Conservation (phyloP, 83 land plant species). For the Diphasiastrum complanatum region DNA sequence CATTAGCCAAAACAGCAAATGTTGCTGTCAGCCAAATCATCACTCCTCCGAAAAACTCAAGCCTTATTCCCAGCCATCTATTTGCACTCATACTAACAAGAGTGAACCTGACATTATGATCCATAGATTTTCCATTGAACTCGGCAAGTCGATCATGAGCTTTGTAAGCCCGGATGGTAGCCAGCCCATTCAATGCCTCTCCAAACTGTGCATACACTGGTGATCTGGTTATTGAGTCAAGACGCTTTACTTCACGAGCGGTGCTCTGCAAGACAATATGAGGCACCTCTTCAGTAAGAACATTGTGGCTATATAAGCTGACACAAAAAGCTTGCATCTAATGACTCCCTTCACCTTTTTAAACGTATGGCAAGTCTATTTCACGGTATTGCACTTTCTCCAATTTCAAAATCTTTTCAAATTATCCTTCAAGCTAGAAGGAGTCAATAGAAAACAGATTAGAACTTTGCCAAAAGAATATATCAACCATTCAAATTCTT, state of each 20-base stretch:
- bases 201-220: slow-evolving; percentile 99
- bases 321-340: too few species aligned
- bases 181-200: slow-evolving; percentile 86
- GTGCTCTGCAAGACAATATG: slow-evolving; percentile 62
- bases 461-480: too few species aligned
- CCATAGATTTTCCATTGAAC: slow-evolving; percentile 83
- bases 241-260: slow-evolving; percentile 84
- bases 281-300: too few species aligned
- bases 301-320: too few species aligned
- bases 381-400: too few species aligned
- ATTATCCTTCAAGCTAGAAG: too few species aligned
- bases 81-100: slow-evolving; percentile 73
- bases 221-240: slow-evolving; percentile 84
- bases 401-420: too few species aligned
- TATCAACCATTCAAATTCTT: too few species aligned
- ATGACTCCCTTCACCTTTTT: too few species aligned
- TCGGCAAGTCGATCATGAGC: slow-evolving; percentile 89
- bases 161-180: slow-evolving; percentile 87
- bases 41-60: slow-evolving; percentile 79
- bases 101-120: slow-evolving; percentile 71
- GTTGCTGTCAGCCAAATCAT: slow-evolving; percentile 94
- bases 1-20: slow-evolving; percentile 83
- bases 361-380: too few species aligned
- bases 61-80: slow-evolving; percentile 72
- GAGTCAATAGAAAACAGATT: too few species aligned